A percentile compares a stretch with the other conserved stretches of the same genome.
Evolutionary conservation across 1,139 yeast genomes (phyloP).

Genomic region (Hansenula sp.): DNA sequence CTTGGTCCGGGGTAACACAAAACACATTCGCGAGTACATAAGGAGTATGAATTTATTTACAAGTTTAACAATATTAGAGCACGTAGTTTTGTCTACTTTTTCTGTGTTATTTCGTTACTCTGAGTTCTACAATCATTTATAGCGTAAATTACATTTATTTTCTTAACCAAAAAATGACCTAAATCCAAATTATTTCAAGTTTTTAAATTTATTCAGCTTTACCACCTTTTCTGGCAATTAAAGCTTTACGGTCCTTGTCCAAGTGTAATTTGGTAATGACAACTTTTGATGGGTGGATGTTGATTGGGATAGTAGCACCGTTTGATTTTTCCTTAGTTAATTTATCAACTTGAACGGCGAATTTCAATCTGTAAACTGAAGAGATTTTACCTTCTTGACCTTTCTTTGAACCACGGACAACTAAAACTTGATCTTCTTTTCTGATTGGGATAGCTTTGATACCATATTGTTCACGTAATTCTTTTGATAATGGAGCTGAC

Average conservation of each 20-base stretch:
- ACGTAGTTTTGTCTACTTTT: neutral
- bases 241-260: conserved; percentile 98
- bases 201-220: conserved; percentile 50
- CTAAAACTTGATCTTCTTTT: conserved; percentile 93
- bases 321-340: conserved; percentile 96
- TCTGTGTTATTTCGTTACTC: too few relatives aligned
- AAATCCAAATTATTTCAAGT: conserved; percentile 1
- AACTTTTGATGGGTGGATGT: conserved; percentile 98
- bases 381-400: conserved; percentile 99
- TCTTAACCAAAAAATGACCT: neutral
- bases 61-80: too few relatives aligned
- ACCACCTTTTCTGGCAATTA: conserved; percentile 93
- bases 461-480: conserved; percentile 97
- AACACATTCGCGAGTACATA: neutral
- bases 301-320: conserved; percentile 97
- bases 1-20: neutral
- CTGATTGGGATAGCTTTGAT: conserved; percentile 96
- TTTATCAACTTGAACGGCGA: conserved; percentile 94
- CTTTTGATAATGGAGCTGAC: conserved; percentile 99
- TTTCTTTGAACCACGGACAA: conserved; percentile 98
- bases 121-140: neutral
- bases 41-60: too few relatives aligned
- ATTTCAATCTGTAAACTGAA: conserved; percentile 99
- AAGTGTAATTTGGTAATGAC: conserved; percentile 97
- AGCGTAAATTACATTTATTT: conserved; percentile 5